These are phyloP conservation scores for Cinnamomum micranthum DNA, from an alignment of 164 flowering plant genomes.

Conservation along the genomic window DNA sequence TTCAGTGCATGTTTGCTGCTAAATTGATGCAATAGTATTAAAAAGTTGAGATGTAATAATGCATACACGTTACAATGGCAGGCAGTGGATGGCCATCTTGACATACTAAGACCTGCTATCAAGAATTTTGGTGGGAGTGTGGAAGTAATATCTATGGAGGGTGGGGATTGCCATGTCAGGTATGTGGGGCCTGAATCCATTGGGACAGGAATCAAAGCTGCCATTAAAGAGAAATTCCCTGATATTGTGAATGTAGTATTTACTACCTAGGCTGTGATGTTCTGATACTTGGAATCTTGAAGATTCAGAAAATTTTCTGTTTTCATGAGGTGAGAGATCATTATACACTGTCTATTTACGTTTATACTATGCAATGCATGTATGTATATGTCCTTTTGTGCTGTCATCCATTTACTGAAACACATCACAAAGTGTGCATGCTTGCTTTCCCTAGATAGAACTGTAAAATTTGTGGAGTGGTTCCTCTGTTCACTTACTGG, in stretches of 20 bases:
- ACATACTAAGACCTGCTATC: constrained; percentile 85
- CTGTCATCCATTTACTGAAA: not conserved
- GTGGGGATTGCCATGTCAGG: constrained; percentile 64
- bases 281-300: not conserved
- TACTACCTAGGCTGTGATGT: constrained; percentile 23
- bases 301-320: not conserved
- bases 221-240: constrained; percentile 90
- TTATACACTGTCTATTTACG: not conserved
- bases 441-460: too few species aligned
- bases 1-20: not conserved
- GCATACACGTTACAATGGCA: constrained; percentile 22
- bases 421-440: too few species aligned
- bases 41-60: not conserved
- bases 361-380: not conserved
- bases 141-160: constrained; percentile 65
- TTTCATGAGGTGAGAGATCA: not conserved
- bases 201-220: constrained; percentile 90
- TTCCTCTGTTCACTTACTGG: too few species aligned
- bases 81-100: constrained; percentile 82
- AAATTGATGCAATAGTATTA: not conserved
- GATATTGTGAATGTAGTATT: constrained; percentile 68
- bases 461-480: too few species aligned
- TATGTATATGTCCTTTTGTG: not conserved
- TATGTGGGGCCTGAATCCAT: constrained; percentile 91
- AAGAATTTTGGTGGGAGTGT: constrained; percentile 86